Evolutionary conservation across 176 grass and related monocot species (phyloP), one percentile per base, ranked within the genome.

Genomic region (Triticum dicoccoides): DNA sequence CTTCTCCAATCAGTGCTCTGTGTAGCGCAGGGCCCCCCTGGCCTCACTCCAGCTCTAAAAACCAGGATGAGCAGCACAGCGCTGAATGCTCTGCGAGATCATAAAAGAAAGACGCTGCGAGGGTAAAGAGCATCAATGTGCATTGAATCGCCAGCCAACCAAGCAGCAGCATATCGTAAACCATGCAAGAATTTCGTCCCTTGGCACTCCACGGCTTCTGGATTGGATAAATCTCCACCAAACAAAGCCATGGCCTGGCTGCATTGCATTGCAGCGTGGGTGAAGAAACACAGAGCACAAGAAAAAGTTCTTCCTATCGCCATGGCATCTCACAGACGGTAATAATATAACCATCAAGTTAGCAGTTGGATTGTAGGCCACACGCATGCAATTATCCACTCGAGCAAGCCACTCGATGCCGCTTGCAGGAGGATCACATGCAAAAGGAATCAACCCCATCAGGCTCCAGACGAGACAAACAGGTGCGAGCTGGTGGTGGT

Each of bases 341-440:
- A 21, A 51, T 17, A 73, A 71, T n/a, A 71, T 34, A 14, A 37
- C 58, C 71, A 76, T 77, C 17, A 52, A 39, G 27, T 1, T 86
- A 78, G 65, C 62, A 12, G 75, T 29, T 78, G 32, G 5, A 64
- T 59, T 86, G 67, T 27, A 76, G 74, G 21, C 32, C 63, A 52
- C n/a, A 58, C 6, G 5, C 49, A 69, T 3, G 63, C 75, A 86
- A 79, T 61, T 70, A 86, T 61, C 65, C 65, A 72, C 33, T 21
- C 34, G 65, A 61, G 49, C 20, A 34, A 71, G 65, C 34, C 5
- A 79, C 49, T 56, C 45, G 6, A 76, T 77, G 63, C 14, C 33
- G 32, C 83, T 14, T 52, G 45, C 83, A 30, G 73, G 30, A 74
- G 69, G 47, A 38, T 80, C 84, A 79, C 84, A 69, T 79, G 84